These are phyloP conservation scores for Daldinia bambusicola DNA, from an alignment of 495 filamentous ascomycete species.

Conservation along the genomic window DNA sequence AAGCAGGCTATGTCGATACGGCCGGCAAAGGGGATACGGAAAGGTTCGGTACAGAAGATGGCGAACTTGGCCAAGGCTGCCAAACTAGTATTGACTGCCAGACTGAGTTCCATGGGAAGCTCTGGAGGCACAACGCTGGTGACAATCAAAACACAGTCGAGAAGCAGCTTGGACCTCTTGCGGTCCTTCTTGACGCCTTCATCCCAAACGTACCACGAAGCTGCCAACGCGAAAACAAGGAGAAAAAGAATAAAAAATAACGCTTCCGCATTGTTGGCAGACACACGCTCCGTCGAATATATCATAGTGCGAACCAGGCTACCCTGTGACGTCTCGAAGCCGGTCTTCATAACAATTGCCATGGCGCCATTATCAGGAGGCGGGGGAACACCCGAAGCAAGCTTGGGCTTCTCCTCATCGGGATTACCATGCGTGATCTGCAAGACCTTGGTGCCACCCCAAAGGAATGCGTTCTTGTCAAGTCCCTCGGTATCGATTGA, in stretches of 20 bases:
- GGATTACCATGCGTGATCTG: slow-evolving; percentile 88
- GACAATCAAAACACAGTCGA: slow-evolving; percentile 97
- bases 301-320: slow-evolving; percentile 99
- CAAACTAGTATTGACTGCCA: slow-evolving; percentile 98
- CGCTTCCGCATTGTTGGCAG: slow-evolving; percentile 94
- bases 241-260: slow-evolving; percentile 97
- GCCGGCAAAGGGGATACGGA: slow-evolving; percentile 97
- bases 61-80: slow-evolving; percentile 93
- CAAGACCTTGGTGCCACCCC: slow-evolving; percentile 96
- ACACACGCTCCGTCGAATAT: slow-evolving; percentile 98
- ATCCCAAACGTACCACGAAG: slow-evolving; percentile 99
- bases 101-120: slow-evolving; percentile 95
- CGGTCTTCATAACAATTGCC: slow-evolving; percentile 95
- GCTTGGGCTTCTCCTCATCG: slow-evolving; percentile 73
- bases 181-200: slow-evolving; percentile 93
- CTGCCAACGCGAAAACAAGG: slow-evolving; percentile 93
- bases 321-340: slow-evolving; percentile 98
- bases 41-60: slow-evolving; percentile 99
- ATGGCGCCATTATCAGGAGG: slow-evolving; percentile 92
- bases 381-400: slow-evolving; percentile 74
- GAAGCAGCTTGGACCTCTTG: slow-evolving; percentile 94
- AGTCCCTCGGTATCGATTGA: slow-evolving; percentile 86
- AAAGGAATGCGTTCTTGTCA: slow-evolving; percentile 96
- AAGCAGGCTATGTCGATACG: slow-evolving; percentile 98
- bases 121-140: slow-evolving; percentile 98